Evolutionary conservation across 495 filamentous ascomycete species (phyloP).

Genomic region (Penicillium longicatenatum): DNA sequence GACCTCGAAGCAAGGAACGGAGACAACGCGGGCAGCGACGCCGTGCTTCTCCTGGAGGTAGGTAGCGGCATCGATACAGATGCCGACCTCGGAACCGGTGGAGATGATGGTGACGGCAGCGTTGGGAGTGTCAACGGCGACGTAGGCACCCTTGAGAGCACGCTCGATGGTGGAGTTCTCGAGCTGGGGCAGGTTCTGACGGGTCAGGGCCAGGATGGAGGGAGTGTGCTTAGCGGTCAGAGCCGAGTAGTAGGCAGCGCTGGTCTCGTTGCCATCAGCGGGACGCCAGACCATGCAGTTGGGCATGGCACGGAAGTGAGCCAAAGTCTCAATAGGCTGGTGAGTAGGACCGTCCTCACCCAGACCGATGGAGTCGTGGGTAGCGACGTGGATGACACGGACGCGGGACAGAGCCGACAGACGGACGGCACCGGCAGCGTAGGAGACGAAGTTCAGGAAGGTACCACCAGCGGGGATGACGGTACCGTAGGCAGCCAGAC

Average conservation of each 20-base stretch:
- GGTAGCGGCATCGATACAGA: conserved; percentile 89
- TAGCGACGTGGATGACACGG: conserved; percentile 94
- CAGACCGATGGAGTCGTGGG: conserved; percentile 99
- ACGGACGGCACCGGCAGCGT: conserved; percentile 93
- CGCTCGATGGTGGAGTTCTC: conserved; percentile 86
- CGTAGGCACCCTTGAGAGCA: conserved; percentile 93
- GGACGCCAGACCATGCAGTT: conserved; percentile 99
- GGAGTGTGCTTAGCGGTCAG: conserved; percentile 90
- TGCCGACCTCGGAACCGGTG: conserved; percentile 93
- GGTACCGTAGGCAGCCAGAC: conserved; percentile 92
- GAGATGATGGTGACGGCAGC: conserved; percentile 90
- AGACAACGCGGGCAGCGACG: conserved; percentile 89
- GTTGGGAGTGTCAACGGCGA: conserved; percentile 77
- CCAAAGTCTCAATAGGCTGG: conserved; percentile 99
- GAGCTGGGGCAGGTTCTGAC: conserved; percentile 98
- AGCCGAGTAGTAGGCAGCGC: conserved; percentile 95
- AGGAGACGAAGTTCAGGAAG: conserved; percentile 99
- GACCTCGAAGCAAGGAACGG: conserved; percentile 95
- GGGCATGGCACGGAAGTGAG: conserved; percentile 97
- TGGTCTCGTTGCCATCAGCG: conserved; percentile 97
- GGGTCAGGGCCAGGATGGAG: conserved; percentile 88
- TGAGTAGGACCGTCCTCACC: conserved; percentile 99
- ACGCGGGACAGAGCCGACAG: conserved; percentile 89
- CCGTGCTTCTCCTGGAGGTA: conserved; percentile 87
- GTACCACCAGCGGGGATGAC: conserved; percentile 92